Percentiles rank a stretch among this genome's conserved stretches.
These are phyloP conservation scores for Kwoniella sp. DNA, from an alignment of 768 basidiomycete species.

Conservation along the genomic window DNA sequence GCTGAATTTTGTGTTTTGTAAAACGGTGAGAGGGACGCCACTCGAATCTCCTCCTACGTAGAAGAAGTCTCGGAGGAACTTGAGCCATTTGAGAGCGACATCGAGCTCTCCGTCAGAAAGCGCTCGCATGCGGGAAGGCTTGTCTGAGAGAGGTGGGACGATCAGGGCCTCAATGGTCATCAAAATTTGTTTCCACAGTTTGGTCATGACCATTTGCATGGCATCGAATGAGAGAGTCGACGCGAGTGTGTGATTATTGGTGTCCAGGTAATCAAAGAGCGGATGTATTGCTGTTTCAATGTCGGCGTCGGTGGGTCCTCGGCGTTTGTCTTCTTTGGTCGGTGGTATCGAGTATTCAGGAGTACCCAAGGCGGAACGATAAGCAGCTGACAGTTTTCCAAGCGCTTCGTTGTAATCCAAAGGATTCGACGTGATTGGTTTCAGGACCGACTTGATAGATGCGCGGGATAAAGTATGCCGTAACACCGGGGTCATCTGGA, in stretches of 20 bases:
- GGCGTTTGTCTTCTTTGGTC: constrained; percentile 50
- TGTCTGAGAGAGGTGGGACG: constrained; percentile 84
- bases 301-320: constrained; percentile 73
- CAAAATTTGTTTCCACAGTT: constrained; percentile 95
- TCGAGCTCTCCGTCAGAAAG: constrained; percentile 95
- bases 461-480: constrained; percentile 77
- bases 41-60: constrained; percentile 85
- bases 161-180: constrained; percentile 80
- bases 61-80: constrained; percentile 95
- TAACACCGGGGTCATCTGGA: constrained; percentile 89
- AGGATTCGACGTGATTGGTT: constrained; percentile 56
- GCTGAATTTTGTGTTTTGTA: constrained; percentile 93
- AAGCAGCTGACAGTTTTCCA: constrained; percentile 79
- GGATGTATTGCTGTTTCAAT: constrained; percentile 89
- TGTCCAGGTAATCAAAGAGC: constrained; percentile 94
- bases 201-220: constrained; percentile 85
- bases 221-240: constrained; percentile 79
- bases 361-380: constrained; percentile 63
- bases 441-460: constrained; percentile 76
- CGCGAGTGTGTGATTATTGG: constrained; percentile 86
- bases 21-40: constrained; percentile 76
- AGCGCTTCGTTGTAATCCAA: constrained; percentile 86
- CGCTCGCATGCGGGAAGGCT: constrained; percentile 84
- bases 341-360: constrained; percentile 48
- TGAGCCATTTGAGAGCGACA: constrained; percentile 95